These are phyloP conservation scores for Ampelocalamus luodianensis DNA, from an alignment of 176 grass and related monocot species.

Conservation along the genomic window DNA sequence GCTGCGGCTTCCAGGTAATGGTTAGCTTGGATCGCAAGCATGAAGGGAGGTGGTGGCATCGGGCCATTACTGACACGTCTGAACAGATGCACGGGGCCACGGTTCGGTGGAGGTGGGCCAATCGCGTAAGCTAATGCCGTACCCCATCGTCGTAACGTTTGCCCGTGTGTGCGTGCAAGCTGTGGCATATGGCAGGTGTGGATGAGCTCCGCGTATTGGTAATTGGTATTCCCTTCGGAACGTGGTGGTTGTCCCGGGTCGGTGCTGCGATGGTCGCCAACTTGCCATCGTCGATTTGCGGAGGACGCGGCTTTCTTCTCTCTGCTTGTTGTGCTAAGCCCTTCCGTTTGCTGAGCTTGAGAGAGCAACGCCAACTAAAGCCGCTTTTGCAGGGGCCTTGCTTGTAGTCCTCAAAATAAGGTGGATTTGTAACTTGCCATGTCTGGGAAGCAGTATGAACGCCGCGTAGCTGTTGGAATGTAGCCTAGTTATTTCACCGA, in stretches of 20 bases:
- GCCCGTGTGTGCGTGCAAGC: not conserved
- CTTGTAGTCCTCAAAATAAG: not conserved
- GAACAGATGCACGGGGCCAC: conserved; percentile 17
- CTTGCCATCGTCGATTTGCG: not conserved
- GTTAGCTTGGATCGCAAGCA: conserved; percentile 50
- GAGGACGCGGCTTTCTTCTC: not conserved
- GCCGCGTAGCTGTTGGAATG: not conserved
- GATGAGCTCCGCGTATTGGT: not conserved
- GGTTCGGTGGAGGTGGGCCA: conserved; percentile 29
- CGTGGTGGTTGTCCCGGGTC: not conserved
- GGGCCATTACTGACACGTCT: conserved; percentile 32
- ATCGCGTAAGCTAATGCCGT: not conserved
- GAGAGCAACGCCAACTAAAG: not conserved
- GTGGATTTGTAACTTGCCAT: not conserved
- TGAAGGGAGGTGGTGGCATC: not conserved
- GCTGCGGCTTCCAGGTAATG: conserved; percentile 1
- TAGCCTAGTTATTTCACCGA: not conserved
- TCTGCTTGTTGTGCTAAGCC: not conserved
- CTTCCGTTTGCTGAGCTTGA: not conserved
- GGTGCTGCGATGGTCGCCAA: not conserved
- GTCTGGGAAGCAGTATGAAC: not conserved
- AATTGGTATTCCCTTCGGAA: not conserved
- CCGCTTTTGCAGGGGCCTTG: not conserved
- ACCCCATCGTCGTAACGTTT: not conserved
- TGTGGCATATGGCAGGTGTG: conserved; percentile 20